Evolutionary conservation across 768 basidiomycete species (phyloP), one percentile per base, ranked within the genome.

Genomic region (Lactarius quietus): DNA sequence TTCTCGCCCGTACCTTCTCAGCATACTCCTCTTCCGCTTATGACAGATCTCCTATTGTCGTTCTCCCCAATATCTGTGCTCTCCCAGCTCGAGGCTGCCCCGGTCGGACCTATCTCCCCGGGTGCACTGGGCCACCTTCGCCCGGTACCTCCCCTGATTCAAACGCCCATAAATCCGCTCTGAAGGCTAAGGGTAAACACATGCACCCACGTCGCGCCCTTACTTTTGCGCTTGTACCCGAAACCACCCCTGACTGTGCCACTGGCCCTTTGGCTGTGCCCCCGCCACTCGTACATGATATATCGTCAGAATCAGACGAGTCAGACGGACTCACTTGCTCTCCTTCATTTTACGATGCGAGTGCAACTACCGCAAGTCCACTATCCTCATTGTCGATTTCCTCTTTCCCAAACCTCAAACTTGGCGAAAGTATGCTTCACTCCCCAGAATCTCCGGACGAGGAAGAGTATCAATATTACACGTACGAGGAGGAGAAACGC

Each of bases 41-140:
- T 77, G 91, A 93, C 79, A 88, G 92, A 64, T 84, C 88, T 4
- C 90, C 91, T 65, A 89, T 93, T 73, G 78, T 85, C 72, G 88
- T 91, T 69, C 72, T 83, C 28, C 87, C 87, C 36, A 90, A 92
- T 72, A 74, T 80, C 39, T 92, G 90, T 72, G 85, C 86, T 12
- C 81, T 94, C 28, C 92, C 92, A 39, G 90, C 84, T 70, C 86
- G 92, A 65, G 89, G 89, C 35, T 89, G 87, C 73, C 87, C 87
- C 57, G 88, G 88, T 31, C 82, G 86, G 67, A 89, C 87, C 6
- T 90, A 89, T 72, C 75, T 76, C 66, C 78, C 83, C 59, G 82
- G 79, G 59, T 83, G 80, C 59, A 26, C 64, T 68, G 29, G 57
- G 57, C 38, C 66, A 60, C 41, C 68, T 57, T 61, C 66, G 20